phyloP scores from a whole-genome alignment of 2,329 filamentous ascomycete species.

The Exophiala bonariae region DNA sequence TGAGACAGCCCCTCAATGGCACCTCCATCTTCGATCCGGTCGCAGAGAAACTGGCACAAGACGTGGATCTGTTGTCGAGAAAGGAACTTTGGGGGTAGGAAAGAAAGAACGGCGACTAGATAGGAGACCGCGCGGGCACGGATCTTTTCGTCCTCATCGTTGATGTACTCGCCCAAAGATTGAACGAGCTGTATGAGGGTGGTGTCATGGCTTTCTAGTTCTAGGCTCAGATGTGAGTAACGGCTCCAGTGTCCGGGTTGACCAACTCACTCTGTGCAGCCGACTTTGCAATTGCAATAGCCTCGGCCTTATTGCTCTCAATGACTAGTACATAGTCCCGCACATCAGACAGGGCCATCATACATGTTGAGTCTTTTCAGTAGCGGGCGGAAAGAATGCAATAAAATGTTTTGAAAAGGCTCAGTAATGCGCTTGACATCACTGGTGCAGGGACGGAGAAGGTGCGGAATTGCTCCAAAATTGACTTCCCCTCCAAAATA shows the following conservation, averaged over 20 bases:
- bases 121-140: slow-evolving; percentile 58
- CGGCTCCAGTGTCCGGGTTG: slow-evolving; percentile 3
- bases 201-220: slow-evolving; percentile 59
- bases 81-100: slow-evolving; percentile 55
- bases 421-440: slow-evolving; percentile 2
- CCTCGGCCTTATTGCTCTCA: slow-evolving; percentile 47
- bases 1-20: slow-evolving; percentile 60
- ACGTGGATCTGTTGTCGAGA: slow-evolving; percentile 63
- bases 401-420: neutral
- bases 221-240: slow-evolving; percentile 35
- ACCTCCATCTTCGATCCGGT: slow-evolving; percentile 63
- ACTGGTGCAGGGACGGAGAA: neutral
- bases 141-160: slow-evolving; percentile 61
- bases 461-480: no score
- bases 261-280: slow-evolving; percentile 44
- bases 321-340: slow-evolving; percentile 50
- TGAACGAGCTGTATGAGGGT: slow-evolving; percentile 64
- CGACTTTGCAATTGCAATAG: slow-evolving; percentile 43
- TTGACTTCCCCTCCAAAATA: no score
- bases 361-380: slow-evolving; percentile 17
- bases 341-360: slow-evolving; percentile 43
- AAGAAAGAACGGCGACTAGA: slow-evolving; percentile 44
- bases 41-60: slow-evolving; percentile 64
- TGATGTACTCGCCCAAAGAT: slow-evolving; percentile 66
- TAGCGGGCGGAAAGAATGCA: neutral